Percentiles rank a stretch among this genome's conserved stretches.
Conservation (phyloP, 108 stramenopile species). For the Cyclotella choctawhatcheeana region DNA sequence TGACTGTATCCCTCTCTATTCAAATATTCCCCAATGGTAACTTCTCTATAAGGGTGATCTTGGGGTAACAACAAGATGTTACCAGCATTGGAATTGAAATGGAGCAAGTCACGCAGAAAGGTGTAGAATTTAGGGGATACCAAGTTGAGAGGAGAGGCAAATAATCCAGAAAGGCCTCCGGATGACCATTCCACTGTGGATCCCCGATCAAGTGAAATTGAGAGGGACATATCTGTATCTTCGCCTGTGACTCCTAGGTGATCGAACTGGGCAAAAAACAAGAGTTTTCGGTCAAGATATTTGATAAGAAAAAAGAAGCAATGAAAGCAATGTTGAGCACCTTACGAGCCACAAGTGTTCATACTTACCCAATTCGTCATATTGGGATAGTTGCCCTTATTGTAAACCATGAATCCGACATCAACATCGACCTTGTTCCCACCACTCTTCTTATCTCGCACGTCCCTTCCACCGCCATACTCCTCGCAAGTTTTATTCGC, state of each 20-base stretch:
- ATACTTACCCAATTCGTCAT: constrained; percentile 71
- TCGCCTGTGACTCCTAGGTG: constrained; percentile 73
- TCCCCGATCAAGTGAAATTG: constrained; percentile 87
- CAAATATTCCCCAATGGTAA: constrained; percentile 91
- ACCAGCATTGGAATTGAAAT: constrained; percentile 86
- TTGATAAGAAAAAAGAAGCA: no score
- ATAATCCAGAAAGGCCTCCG: constrained; percentile 67
- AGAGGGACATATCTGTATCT: constrained; percentile 87
- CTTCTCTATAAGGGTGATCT: constrained; percentile 71
- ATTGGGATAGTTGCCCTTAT: constrained; percentile 94
- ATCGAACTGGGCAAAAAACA: constrained; percentile 53
- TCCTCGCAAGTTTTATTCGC: constrained; percentile 34
- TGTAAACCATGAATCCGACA: constrained; percentile 98
- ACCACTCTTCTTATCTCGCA: not conserved
- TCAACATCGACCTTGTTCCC: constrained; percentile 82
- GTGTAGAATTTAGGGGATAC: constrained; percentile 71
- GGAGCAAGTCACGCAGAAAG: constrained; percentile 84
- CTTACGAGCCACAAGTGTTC: no score
- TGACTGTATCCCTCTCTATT: constrained; percentile 69
- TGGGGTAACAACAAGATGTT: constrained; percentile 63
- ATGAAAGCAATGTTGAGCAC: no score
- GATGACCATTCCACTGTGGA: constrained; percentile 88
- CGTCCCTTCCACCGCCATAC: constrained; percentile 21
- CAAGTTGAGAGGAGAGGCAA: constrained; percentile 71
- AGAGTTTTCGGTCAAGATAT: not conserved